Percentiles rank a stretch among this genome's conserved stretches.
Evolutionary conservation across 2,329 filamentous ascomycete species (phyloP).

Genomic region (Aureobasidium mangrovei): DNA sequence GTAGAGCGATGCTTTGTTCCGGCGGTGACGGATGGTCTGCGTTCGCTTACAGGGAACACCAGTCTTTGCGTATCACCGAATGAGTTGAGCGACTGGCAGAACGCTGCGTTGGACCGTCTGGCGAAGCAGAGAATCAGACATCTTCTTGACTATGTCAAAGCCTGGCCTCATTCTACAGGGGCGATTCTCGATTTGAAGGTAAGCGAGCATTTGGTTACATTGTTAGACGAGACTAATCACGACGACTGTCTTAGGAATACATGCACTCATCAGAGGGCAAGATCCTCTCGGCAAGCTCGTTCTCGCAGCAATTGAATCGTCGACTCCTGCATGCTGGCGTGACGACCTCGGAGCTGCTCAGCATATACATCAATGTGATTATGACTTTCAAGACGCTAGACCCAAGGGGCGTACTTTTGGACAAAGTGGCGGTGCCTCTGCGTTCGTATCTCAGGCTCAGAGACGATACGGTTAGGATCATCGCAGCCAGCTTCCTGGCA

Average conservation of each 20-base stretch:
- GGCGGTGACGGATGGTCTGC: conserved; percentile 21
- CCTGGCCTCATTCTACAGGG: conserved; percentile 63
- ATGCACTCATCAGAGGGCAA: conserved; percentile 61
- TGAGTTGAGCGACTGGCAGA: conserved; percentile 19
- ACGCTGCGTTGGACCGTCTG: conserved; percentile 29
- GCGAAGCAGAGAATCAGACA: conserved; percentile 43
- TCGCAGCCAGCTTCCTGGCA: conserved; percentile 64
- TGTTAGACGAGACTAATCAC: background rate
- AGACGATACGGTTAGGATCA: conserved; percentile 68
- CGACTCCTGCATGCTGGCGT: conserved; percentile 66
- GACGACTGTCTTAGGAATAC: conserved; percentile 29
- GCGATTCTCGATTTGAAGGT: conserved; percentile 63
- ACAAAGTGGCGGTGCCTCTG: conserved; percentile 63
- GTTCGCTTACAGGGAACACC: conserved; percentile 19
- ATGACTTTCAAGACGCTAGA: conserved; percentile 67
- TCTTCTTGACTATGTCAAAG: conserved; percentile 69
- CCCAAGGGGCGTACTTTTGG: conserved; percentile 66
- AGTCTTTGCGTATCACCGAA: background rate
- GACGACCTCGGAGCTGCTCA: conserved; percentile 66
- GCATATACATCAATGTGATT: conserved; percentile 72
- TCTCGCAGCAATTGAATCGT: conserved; percentile 55
- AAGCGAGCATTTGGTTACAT: background rate
- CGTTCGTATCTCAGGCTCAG: conserved; percentile 68
- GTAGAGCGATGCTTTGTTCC: conserved; percentile 58
- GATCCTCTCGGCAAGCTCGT: conserved; percentile 59